phyloP scores from a whole-genome alignment of 345 rosid species.

The Euphorbia pulcherrima region DNA sequence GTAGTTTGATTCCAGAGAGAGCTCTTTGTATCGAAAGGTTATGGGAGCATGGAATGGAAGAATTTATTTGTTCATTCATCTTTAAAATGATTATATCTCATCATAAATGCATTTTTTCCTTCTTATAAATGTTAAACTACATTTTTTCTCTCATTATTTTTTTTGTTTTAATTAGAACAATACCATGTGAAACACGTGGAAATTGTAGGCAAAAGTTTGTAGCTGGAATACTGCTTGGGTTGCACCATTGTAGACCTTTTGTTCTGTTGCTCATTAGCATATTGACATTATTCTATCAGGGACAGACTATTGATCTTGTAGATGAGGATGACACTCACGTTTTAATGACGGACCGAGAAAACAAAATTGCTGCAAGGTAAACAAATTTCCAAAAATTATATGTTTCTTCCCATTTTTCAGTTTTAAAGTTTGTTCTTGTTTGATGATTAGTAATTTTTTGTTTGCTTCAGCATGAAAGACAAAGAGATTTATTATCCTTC shows the following conservation, averaged over 20 bases:
- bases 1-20: neutral
- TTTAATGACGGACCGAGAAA: slow-evolving; percentile 28
- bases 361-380: slow-evolving; percentile 53
- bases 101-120: slow-evolving; percentile 1
- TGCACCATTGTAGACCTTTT: neutral
- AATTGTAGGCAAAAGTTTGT: neutral
- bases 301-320: slow-evolving; percentile 45
- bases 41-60: neutral
- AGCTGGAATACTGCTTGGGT: neutral
- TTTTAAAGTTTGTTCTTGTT: slow-evolving; percentile 1
- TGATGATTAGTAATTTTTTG: slow-evolving; percentile 20
- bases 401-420: neutral
- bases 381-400: slow-evolving; percentile 1
- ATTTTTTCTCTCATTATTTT: neutral
- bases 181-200: neutral
- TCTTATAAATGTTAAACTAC: neutral
- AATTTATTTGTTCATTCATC: neutral
- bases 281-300: slow-evolving; percentile 31
- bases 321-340: slow-evolving; percentile 64
- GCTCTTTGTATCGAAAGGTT: neutral
- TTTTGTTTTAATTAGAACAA: neutral
- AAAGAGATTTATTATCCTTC: slow-evolving; percentile 58
- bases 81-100: neutral
- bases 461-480: slow-evolving; percentile 45
- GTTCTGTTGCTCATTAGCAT: slow-evolving; percentile 11